These are phyloP conservation scores for Hsuehochloa calcarea DNA, from an alignment of 176 grass and related monocot genomes.

Conservation along the genomic window DNA sequence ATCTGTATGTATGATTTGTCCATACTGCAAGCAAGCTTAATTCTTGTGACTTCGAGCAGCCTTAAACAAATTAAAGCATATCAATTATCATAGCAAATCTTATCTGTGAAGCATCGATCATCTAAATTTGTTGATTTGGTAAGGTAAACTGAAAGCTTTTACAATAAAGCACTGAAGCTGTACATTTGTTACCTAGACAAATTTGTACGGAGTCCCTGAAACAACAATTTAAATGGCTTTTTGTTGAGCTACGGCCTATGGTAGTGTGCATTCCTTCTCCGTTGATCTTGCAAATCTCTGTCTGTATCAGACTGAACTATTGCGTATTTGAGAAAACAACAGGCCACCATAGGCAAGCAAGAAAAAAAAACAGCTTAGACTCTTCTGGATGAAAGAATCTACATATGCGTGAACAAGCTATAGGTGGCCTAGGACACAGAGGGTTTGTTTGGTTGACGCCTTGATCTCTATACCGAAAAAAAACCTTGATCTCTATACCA, in stretches of 20 bases:
- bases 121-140: neutral
- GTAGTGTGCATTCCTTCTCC: neutral
- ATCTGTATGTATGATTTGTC: constrained; percentile 2
- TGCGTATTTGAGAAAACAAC: neutral
- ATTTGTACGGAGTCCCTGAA: neutral
- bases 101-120: neutral
- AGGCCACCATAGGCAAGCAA: neutral
- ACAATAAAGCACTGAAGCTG: neutral
- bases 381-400: constrained; percentile 30
- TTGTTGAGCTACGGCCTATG: too few species aligned
- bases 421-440: neutral
- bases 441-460: too few species aligned
- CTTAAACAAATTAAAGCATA: neutral
- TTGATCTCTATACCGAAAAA: too few species aligned
- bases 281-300: neutral
- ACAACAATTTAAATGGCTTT: neutral
- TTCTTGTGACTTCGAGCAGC: neutral
- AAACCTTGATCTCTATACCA: too few species aligned
- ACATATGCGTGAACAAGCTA: neutral
- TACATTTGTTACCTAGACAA: neutral
- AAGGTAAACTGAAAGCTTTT: neutral
- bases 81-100: neutral
- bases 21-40: neutral
- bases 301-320: too few species aligned
- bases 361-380: neutral